Evolutionary conservation across 73 alveolate genomes (phyloP), one percentile per base, ranked within the genome.

Genomic region (Paramecium octaurelia): DNA sequence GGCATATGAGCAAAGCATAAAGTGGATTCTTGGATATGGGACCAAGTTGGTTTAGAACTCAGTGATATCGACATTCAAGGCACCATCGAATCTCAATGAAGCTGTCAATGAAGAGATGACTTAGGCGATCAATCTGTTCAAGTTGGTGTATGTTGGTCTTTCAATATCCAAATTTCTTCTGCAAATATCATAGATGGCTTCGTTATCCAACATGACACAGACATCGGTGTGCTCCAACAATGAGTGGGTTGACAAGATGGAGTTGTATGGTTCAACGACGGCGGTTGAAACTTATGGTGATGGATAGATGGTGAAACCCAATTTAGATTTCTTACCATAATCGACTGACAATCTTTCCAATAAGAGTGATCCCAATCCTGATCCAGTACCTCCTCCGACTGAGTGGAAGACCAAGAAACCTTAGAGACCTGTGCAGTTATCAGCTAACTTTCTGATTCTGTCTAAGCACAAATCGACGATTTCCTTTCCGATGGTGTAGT

Each of bases 331-430:
- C 95, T 96, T 96, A 68, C 98, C 97, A 93, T 96, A 96, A 93
- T 95, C 98, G 76, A 94, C 97, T 68, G 99, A 96, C 59, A 98
- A 97, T 95, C 99, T 97, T 95, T 95, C 99, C 86, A 98, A 93
- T 58, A 98, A 95, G 92, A 98, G 98, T 54, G 99, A 96, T 21
- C 99, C 99, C 58, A 97, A 95, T 64, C 99, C 99, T 58, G 99
- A 96, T 68, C 99, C 99, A 64, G 99, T 98, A 91, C 99, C 99
- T 58, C 99, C 99, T 44, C 99, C 99, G 94, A 97, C 98, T 27
- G 99, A 95, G 92, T 97, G 96, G 99, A 97, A 98, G 86, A 96
- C 99, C 58, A 92, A 93, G 97, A 98, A 96, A 36, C 99, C 99
- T 94, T 98, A 98, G 96, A 98, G 98, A 87, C 99, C 99, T 69